Base-by-base conservation (phyloP, 2,329 filamentous ascomycete genomes). In the Ceratocystis destructans region DNA sequence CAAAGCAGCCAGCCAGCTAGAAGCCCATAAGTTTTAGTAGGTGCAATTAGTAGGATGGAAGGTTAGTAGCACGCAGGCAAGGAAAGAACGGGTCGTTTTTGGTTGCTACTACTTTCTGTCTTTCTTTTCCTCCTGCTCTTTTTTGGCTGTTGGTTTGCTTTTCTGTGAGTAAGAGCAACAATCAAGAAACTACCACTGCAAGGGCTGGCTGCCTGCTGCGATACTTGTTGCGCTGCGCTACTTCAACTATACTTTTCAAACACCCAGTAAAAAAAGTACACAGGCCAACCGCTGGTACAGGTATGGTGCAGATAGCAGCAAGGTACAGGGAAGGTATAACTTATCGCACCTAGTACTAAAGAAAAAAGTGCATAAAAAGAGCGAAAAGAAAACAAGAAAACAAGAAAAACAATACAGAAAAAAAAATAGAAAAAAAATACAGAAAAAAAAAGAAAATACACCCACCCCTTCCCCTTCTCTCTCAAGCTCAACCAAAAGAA, bases 31-130 rank as follows among this genome's bases (percentile, higher is more conserved):
- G 37, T 41, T 41, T 41, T 41, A 41, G 37, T 10, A 41, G 37
- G 37, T 41, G 37, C 37, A 10, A 41, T 41, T n/a, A 31, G 7
- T 2, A 59, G 55, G 20, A 59, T n/a, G 33, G 55, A n/a, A 53
- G n/a, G 48, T 20, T 8, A 53, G 48, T 53, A 53, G 48, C 48
- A 53, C n/a, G n/a, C 48, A 53, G 48, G 8, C n/a, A 22, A 53
- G 55, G 55, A 59, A 59, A 59, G 55, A 59, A 37, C 55, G 15
- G 28, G 55, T 59, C 55, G 55, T 59, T 33, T 33, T 28, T 53
- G 48, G 48, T 25, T 20, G 48, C 48, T 53, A 25, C 48, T 22
- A 10, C 48, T 20, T 53, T 53, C 22, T 53, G 48, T 22, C 22
- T 8, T 41, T 41, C 37, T 41, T 41, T 41, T 12, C 37, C 4